These are phyloP conservation scores for Cubamyces sp. DNA, from an alignment of 768 basidiomycete genomes.

Conservation along the genomic window DNA sequence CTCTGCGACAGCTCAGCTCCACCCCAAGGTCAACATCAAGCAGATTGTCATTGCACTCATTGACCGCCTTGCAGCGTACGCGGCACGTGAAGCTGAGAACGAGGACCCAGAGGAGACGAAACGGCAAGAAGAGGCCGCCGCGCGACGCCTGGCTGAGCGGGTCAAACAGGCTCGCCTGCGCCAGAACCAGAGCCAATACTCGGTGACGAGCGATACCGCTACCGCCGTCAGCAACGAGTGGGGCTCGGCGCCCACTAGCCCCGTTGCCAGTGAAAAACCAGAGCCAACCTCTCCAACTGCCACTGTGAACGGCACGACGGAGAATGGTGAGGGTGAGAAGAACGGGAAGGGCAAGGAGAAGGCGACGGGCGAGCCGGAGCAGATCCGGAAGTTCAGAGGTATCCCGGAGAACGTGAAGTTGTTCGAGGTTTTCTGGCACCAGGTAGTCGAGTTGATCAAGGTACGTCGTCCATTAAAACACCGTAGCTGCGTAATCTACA, in stretches of 20 bases:
- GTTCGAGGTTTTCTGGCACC: conserved; percentile 99
- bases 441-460: conserved; percentile 97
- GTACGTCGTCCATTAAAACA: conserved; percentile 54
- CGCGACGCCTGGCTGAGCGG: conserved; percentile 83
- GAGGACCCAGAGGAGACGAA: conserved; percentile 96
- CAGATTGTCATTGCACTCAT: conserved; percentile 97
- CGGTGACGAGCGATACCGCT: conserved; percentile 26
- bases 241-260: conserved; percentile 36
- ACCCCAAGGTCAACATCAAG: conserved; percentile 99
- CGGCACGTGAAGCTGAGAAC: conserved; percentile 95
- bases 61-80: conserved; percentile 93
- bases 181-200: conserved; percentile 44
- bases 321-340: conserved; percentile 34
- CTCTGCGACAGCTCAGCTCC: conserved; percentile 92
- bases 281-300: conserved; percentile 15
- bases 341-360: conserved; percentile 63
- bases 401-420: conserved; percentile 93
- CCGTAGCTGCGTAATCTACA: conserved; percentile 12
- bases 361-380: conserved; percentile 43
- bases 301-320: conserved; percentile 20
- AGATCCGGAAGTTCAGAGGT: conserved; percentile 85
- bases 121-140: conserved; percentile 91
- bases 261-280: conserved; percentile 23
- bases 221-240: conserved; percentile 30
- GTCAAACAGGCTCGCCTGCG: conserved; percentile 78